phyloP scores from a whole-genome alignment of 148 eudicot species.

The Dysphania ambrosioides region DNA sequence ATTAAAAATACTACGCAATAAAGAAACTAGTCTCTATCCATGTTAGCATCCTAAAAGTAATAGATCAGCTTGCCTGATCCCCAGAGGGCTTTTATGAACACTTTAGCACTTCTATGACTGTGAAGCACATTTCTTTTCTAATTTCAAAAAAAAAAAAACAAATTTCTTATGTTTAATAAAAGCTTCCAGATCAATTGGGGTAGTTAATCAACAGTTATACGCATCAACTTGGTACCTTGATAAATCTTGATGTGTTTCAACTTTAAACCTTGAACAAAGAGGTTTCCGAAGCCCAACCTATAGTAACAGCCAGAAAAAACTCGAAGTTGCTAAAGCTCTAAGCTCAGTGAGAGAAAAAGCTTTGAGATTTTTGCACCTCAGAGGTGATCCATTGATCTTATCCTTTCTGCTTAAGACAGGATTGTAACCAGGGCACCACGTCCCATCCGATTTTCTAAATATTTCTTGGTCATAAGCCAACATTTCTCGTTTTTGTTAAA shows the following conservation, averaged over 20 bases:
- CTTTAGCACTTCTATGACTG: too few species aligned
- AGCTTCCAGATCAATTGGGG: too few species aligned
- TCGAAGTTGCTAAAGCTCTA: not conserved
- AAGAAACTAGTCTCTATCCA: not conserved
- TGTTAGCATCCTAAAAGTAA: not conserved
- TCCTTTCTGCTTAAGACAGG: not conserved
- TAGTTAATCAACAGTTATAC: too few species aligned
- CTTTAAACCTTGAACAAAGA: not conserved
- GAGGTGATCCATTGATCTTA: not conserved
- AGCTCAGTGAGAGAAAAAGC: not conserved
- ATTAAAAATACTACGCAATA: not conserved
- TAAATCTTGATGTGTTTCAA: too few species aligned
- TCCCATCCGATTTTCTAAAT: too few species aligned
- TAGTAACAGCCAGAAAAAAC: not conserved
- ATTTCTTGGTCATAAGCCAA: not conserved
- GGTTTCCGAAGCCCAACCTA: not conserved
- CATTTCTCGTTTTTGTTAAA: not conserved
- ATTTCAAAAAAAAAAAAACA: not conserved
- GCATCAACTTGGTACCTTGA: not conserved
- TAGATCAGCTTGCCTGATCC: not conserved
- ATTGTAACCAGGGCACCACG: not conserved
- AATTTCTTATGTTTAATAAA: too few species aligned
- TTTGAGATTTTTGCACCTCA: not conserved
- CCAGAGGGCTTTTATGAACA: not conserved
- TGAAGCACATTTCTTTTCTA: not conserved